Conservation (phyloP, 768 basidiomycete species). For the Gloeopeniophorella convolvens region DNA sequence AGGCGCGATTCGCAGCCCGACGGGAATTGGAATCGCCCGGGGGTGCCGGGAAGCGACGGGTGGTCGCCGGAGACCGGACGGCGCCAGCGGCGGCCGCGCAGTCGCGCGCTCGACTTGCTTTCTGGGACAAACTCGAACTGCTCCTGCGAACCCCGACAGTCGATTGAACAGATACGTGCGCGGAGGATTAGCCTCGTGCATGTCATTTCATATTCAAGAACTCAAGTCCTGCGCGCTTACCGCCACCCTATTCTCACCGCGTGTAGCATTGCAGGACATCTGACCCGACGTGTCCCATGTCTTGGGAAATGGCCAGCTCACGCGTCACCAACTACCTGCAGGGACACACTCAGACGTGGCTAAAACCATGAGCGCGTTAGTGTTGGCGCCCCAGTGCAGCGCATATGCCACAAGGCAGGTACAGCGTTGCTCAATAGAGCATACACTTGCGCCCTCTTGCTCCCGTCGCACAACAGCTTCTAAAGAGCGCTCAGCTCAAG, state of each 20-base stretch:
- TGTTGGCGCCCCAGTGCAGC: too few relatives aligned
- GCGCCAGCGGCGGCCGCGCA: too few relatives aligned
- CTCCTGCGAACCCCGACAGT: too few relatives aligned
- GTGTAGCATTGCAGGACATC: conserved; percentile 8
- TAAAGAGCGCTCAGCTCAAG: not conserved
- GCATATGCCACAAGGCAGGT: conserved; percentile 7
- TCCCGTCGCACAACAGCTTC: not conserved
- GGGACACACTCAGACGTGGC: not conserved
- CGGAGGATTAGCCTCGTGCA: conserved; percentile 10
- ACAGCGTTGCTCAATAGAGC: not conserved
- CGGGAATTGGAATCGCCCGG: too few relatives aligned
- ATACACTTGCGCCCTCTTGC: not conserved
- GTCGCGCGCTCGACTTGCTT: too few relatives aligned
- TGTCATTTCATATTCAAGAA: conserved; percentile 12
- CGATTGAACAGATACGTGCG: conserved; percentile 4
- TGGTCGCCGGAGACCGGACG: too few relatives aligned
- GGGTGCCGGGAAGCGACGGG: too few relatives aligned
- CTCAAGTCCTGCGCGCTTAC: conserved; percentile 2
- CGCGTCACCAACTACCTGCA: too few relatives aligned
- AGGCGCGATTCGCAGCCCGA: too few relatives aligned
- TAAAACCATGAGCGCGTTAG: conserved; percentile 5
- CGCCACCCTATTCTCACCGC: conserved; percentile 5
- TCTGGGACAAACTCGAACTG: too few relatives aligned
- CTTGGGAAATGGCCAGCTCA: too few relatives aligned
- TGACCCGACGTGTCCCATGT: too few relatives aligned